Evolutionary conservation across 2,329 filamentous ascomycete species (phyloP).

Genomic region (Apiospora kogelbergensis): DNA sequence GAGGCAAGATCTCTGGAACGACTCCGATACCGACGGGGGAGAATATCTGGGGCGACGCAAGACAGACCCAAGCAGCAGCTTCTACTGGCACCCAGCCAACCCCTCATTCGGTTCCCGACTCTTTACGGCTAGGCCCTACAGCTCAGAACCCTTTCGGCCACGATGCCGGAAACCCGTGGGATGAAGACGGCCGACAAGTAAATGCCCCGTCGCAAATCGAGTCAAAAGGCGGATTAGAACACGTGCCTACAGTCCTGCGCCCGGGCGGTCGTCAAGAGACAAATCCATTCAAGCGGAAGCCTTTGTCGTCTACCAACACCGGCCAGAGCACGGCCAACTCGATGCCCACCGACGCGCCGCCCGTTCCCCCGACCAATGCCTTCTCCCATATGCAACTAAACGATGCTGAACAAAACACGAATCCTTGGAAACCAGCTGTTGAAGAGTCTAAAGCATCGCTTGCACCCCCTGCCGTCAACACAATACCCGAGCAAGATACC

Average conservation of each 20-base stretch:
- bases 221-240: slow-evolving; percentile 19
- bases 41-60: slow-evolving; percentile 27
- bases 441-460: slow-evolving; percentile 24
- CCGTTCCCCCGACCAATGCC: slow-evolving; percentile 33
- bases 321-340: slow-evolving; percentile 17
- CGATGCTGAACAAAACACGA: slow-evolving; percentile 39
- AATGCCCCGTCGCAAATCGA: slow-evolving; percentile 8
- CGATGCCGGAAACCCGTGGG: slow-evolving; percentile 37
- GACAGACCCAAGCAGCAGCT: slow-evolving; percentile 18
- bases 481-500: slow-evolving; percentile 29
- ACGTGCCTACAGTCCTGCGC: slow-evolving; percentile 32
- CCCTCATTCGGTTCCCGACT: slow-evolving; percentile 29
- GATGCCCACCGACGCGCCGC: slow-evolving; percentile 18
- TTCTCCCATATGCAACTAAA: slow-evolving; percentile 44
- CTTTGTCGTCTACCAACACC: slow-evolving; percentile 18
- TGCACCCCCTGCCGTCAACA: slow-evolving; percentile 27
- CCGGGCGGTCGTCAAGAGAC: slow-evolving; percentile 41
- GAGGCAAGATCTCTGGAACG: slow-evolving; percentile 31
- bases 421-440: slow-evolving; percentile 44
- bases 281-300: slow-evolving; percentile 56
- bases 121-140: slow-evolving; percentile 32
- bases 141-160: slow-evolving; percentile 27
- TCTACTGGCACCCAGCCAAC: neutral
- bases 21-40: slow-evolving; percentile 33
- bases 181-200: slow-evolving; percentile 19